Base-by-base conservation (phyloP, 768 basidiomycete species). In the Termitomyces sp. region DNA sequence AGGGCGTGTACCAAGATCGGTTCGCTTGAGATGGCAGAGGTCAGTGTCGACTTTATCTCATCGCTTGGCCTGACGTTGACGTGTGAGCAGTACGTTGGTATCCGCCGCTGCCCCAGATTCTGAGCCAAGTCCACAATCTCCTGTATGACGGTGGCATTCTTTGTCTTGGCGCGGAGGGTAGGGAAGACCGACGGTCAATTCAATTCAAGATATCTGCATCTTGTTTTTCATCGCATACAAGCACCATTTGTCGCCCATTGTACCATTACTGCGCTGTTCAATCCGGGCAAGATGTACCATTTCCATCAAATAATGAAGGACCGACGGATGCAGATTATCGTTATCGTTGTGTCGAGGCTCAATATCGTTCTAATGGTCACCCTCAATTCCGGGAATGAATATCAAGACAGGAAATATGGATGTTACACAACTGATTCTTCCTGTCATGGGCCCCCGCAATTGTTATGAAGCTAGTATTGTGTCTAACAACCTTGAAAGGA, bases 21-120 rank as follows among this genome's bases (percentile, higher is more conserved):
- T 49, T 87, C 86, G 59, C 79, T 99, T 59, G 97, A 99, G 71
- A 98, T 98, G 96, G 96, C 96, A 17, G 96, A 99, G 81, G 89
- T 89, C 57, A 21, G 78, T 53, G 28, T 5, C 31, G 26, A 15
- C 56, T 43, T 42, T 21, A 6, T 49, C n/a, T 58, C 21, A n/a
- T 30, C 15, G 23, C 19, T 51, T 17, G 8, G 28, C 7, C 3
- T 28, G n/a, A 33, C 35, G 50, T 43, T 49, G 31, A 40, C 23
- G 54, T 48, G 2, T 56, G 19, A n/a, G 15, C 58, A 90, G 85
- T 97, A 99, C 68, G 97, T 99, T 59, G 96, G 97, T 57, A 84
- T 99, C 67, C 86, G 94, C 63, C 87, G 93, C 44, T 99, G 98
- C 72, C 81, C 15, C 70, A 87, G 38, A 98, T 96, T 84, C 79